Percentiles rank a stretch among this genome's conserved stretches.
Conservation (phyloP, 352 stramenopile species). For the Plasmopara halstedii region DNA sequence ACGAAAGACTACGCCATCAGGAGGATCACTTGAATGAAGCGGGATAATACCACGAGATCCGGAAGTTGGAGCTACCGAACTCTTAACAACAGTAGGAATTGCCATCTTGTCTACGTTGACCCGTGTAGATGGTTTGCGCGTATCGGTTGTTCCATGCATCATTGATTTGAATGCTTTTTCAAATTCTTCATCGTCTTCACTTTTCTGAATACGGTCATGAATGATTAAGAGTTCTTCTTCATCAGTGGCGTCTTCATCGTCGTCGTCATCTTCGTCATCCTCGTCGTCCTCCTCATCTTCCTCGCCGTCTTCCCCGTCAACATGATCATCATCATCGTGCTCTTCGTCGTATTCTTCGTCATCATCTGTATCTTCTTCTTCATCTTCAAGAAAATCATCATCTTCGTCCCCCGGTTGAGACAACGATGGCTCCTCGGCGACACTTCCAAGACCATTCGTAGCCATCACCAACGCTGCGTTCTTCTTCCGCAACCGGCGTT, state of each 20-base stretch:
- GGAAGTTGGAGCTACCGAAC: slow-evolving; percentile 15
- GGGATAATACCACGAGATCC: slow-evolving; percentile 12
- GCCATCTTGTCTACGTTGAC: slow-evolving; percentile 87
- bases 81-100: slow-evolving; percentile 77
- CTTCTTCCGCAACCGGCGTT: slow-evolving; percentile 58
- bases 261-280: slow-evolving; percentile 58
- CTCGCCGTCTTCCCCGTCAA: slow-evolving; percentile 47
- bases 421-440: slow-evolving; percentile 27
- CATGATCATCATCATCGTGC: slow-evolving; percentile 42
- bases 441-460: slow-evolving; percentile 22
- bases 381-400: slow-evolving; percentile 31
- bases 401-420: slow-evolving; percentile 35
- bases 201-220: slow-evolving; percentile 65
- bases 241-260: slow-evolving; percentile 60
- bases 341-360: slow-evolving; percentile 55
- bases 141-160: slow-evolving; percentile 63
- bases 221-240: slow-evolving; percentile 88
- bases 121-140: slow-evolving; percentile 46
- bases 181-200: slow-evolving; percentile 82
- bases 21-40: slow-evolving; percentile 19
- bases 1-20: slow-evolving; percentile 83
- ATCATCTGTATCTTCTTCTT: slow-evolving; percentile 50
- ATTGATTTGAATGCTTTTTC: slow-evolving; percentile 84
- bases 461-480: slow-evolving; percentile 32
- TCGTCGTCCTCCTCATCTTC: slow-evolving; percentile 74